Conservation (phyloP, 495 filamentous ascomycete genomes). For the Penicillium flavigenum region DNA sequence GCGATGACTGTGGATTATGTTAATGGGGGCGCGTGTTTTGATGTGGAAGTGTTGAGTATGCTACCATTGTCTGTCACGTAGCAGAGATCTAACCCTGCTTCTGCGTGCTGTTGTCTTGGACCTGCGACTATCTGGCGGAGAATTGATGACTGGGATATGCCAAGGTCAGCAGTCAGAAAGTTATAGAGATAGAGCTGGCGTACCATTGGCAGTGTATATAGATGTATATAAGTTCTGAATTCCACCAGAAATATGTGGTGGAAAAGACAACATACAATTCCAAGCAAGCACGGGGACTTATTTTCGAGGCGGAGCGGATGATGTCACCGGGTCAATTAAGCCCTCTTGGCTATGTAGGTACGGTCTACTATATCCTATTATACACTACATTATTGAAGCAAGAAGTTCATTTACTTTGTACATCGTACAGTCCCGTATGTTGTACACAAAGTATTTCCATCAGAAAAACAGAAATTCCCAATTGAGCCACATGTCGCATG, state of each 20-base stretch:
- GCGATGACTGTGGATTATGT: slow-evolving; percentile 55
- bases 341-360: too few relatives aligned
- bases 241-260: background rate
- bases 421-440: slow-evolving; percentile 5
- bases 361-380: background rate
- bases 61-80: slow-evolving; percentile 82
- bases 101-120: slow-evolving; percentile 76
- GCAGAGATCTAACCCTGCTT: slow-evolving; percentile 89
- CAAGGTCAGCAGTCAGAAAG: background rate
- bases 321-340: slow-evolving; percentile 9
- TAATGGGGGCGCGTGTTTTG: background rate
- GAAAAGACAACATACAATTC: background rate
- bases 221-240: background rate
- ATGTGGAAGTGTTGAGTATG: slow-evolving; percentile 5
- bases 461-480: background rate
- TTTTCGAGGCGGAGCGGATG: slow-evolving; percentile 10
- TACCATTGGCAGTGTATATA: slow-evolving; percentile 7
- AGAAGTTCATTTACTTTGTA: background rate
- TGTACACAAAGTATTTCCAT: slow-evolving; percentile 3
- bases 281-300: background rate
- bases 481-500: background rate
- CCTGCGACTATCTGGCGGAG: slow-evolving; percentile 76
- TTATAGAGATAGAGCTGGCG: background rate
- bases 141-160: slow-evolving; percentile 54
- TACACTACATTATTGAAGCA: background rate